Conservation (phyloP, 768 basidiomycete genomes). For the Tephrocybe sp. region DNA sequence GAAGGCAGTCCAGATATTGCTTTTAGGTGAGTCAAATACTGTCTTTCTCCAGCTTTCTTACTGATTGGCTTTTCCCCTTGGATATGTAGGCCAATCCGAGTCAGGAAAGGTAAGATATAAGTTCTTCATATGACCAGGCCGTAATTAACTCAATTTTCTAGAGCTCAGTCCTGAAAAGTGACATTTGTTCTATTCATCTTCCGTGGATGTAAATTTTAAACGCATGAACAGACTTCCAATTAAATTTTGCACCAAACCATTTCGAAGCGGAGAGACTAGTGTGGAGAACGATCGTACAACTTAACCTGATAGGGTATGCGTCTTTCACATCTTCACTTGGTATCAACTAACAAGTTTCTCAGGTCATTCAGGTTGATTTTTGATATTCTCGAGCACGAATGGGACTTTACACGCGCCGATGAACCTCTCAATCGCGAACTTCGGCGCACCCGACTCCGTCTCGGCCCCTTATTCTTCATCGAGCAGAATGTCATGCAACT, state of each 20-base stretch:
- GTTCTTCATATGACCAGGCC: neutral
- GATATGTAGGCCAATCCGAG: conserved; percentile 51
- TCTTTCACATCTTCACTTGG: neutral
- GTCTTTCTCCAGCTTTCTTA: neutral
- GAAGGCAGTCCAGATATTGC: conserved; percentile 51
- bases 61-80: neutral
- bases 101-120: conserved; percentile 43
- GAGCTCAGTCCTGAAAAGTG: conserved; percentile 52
- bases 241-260: conserved; percentile 59
- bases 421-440: conserved; percentile 22
- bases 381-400: conserved; percentile 49
- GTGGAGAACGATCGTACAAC: conserved; percentile 66
- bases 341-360: neutral
- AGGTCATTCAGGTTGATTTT: conserved; percentile 61
- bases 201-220: neutral
- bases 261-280: conserved; percentile 55
- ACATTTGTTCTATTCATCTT: neutral
- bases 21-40: conserved; percentile 35
- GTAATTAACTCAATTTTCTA: conserved; percentile 15
- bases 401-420: conserved; percentile 21
- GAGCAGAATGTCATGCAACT: conserved; percentile 50
- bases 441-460: conserved; percentile 31
- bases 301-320: conserved; percentile 62
- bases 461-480: conserved; percentile 51
- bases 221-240: conserved; percentile 53